phyloP scores from a whole-genome alignment of 2,329 filamentous ascomycete genomes.

The Botrytis sinoallii region DNA sequence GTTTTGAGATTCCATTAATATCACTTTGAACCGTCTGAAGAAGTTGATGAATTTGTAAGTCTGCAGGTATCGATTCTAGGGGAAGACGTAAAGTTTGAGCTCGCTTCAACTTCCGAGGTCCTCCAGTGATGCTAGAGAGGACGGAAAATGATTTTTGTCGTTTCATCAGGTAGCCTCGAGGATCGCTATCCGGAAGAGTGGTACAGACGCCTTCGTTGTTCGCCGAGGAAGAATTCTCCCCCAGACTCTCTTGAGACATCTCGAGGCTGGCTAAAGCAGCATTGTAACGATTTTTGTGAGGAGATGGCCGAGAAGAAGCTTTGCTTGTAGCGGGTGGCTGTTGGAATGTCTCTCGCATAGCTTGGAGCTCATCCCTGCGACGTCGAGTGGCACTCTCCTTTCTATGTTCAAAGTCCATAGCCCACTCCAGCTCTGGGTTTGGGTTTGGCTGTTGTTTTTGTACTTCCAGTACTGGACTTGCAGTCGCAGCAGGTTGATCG shows the following conservation, averaged over 20 bases:
- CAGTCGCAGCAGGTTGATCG: neutral
- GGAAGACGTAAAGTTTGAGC: slow-evolving; percentile 34
- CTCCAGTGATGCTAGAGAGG: slow-evolving; percentile 20
- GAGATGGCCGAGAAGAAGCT: slow-evolving; percentile 24
- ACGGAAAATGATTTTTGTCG: slow-evolving; percentile 29
- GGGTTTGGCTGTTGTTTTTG: slow-evolving; percentile 14
- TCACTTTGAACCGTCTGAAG: slow-evolving; percentile 23
- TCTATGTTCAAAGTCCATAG: slow-evolving; percentile 37
- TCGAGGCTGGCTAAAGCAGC: slow-evolving; percentile 31
- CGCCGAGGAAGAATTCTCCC: neutral
- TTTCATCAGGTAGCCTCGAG: slow-evolving; percentile 36
- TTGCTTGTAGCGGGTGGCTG: neutral
- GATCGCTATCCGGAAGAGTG: slow-evolving; percentile 33
- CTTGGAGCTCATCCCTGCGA: slow-evolving; percentile 32
- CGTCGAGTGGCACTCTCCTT: slow-evolving; percentile 34
- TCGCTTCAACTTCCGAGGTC: slow-evolving; percentile 26
- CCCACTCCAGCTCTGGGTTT: slow-evolving; percentile 33
- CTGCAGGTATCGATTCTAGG: slow-evolving; percentile 31
- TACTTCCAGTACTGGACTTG: neutral
- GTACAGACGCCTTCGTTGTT: slow-evolving; percentile 25
- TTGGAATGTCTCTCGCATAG: slow-evolving; percentile 18
- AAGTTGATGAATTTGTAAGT: slow-evolving; percentile 28
- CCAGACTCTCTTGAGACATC: slow-evolving; percentile 1
- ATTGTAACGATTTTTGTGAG: slow-evolving; percentile 36
- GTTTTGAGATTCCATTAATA: slow-evolving; percentile 18